Percentiles rank a stretch among this genome's conserved stretches.
These are phyloP conservation scores for Sicyos baderoa DNA, from an alignment of 306 rosid genomes.

Conservation along the genomic window DNA sequence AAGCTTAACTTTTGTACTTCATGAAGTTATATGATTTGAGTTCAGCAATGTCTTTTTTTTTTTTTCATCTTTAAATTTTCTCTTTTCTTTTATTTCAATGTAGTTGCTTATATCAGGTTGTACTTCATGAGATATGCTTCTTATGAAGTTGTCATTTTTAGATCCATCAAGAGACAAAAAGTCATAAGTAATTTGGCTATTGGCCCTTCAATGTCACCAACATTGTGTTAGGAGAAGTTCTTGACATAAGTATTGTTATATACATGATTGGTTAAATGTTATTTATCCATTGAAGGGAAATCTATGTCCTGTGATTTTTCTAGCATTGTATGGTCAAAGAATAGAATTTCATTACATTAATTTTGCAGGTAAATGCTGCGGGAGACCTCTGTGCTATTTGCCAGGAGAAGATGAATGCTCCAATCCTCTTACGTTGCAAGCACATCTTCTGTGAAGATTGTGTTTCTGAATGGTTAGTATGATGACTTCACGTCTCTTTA, in stretches of 20 bases:
- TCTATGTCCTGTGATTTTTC: not conserved
- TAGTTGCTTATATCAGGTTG: not conserved
- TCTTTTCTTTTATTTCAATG: not conserved
- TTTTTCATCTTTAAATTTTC: not conserved
- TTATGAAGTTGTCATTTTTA: not conserved
- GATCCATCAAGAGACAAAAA: not conserved
- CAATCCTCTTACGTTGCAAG: slow-evolving; percentile 70
- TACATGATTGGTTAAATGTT: not conserved
- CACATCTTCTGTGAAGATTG: slow-evolving; percentile 95
- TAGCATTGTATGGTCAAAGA: not conserved
- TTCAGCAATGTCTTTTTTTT: not conserved
- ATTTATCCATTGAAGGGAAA: not conserved
- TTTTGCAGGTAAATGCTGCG: slow-evolving; percentile 58
- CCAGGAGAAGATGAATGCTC: slow-evolving; percentile 87
- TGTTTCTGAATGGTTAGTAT: slow-evolving; percentile 85
- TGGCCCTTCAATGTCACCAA: not conserved
- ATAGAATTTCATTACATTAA: not conserved
- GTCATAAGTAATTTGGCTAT: not conserved
- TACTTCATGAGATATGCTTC: not conserved
- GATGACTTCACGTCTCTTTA: slow-evolving; percentile 16
- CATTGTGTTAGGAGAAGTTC: not conserved
- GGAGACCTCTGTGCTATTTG: slow-evolving; percentile 93
- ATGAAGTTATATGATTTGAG: not conserved
- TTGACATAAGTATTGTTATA: not conserved
- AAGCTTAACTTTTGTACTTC: not conserved